Evolutionary conservation across 148 eudicot genomes (phyloP).

Genomic region (Rhododendron kiyosumense): DNA sequence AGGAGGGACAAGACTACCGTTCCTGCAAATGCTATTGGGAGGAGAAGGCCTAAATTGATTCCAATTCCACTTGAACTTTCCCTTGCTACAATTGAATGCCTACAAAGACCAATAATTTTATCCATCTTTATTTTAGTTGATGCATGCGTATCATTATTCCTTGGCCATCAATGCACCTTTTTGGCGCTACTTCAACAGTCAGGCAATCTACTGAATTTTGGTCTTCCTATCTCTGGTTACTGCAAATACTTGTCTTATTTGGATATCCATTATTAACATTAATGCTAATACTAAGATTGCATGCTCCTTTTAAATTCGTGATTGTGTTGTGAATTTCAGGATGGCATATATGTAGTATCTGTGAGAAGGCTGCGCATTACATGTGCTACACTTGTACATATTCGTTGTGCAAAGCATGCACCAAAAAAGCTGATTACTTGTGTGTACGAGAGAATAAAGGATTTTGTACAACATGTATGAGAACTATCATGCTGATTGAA

Average conservation of each 20-base stretch:
- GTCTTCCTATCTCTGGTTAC: background rate
- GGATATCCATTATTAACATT: background rate
- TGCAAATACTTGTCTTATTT: background rate
- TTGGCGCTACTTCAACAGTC: background rate
- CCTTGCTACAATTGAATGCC: slow-evolving; percentile 6
- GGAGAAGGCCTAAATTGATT: background rate
- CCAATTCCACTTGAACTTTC: background rate
- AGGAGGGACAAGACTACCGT: background rate
- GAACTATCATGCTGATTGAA: slow-evolving; percentile 72
- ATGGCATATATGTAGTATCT: slow-evolving; percentile 91
- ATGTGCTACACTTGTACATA: slow-evolving; percentile 94
- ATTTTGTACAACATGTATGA: slow-evolving; percentile 80
- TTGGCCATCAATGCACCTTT: background rate
- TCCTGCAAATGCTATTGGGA: background rate
- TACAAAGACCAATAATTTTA: background rate
- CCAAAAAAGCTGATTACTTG: slow-evolving; percentile 58
- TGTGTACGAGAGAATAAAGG: slow-evolving; percentile 83
- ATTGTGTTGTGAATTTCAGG: slow-evolving; percentile 52
- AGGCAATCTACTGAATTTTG: background rate
- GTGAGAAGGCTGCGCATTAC: slow-evolving; percentile 72
- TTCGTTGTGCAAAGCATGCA: slow-evolving; percentile 89
- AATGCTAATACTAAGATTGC: background rate
- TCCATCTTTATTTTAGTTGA: background rate
- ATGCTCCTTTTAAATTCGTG: background rate
- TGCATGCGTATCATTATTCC: background rate